Evolutionary conservation across 192 early-diverging fungal genomes (phyloP).

Genomic region (Rhizophagus clarus): DNA sequence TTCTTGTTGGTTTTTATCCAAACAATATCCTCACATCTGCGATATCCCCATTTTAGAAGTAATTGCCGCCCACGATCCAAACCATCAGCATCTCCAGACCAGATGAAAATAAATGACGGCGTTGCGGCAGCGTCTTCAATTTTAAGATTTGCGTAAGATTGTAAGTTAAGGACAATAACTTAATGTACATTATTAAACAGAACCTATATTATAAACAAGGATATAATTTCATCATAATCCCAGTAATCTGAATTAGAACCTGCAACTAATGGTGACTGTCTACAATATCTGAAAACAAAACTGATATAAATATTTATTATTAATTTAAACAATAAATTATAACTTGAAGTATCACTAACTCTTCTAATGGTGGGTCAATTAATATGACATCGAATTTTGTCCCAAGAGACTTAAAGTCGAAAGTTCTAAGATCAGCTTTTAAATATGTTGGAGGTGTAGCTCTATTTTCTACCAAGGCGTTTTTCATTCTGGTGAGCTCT

Average conservation of each 20-base stretch:
- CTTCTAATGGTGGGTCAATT: constrained; percentile 60
- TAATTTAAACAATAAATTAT: background rate
- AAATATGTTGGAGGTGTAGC: constrained; percentile 53
- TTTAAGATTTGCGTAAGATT: constrained; percentile 42
- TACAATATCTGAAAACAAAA: constrained; percentile 29
- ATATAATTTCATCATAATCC: constrained; percentile 53
- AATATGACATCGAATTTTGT: constrained; percentile 64
- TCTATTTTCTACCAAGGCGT: constrained; percentile 37
- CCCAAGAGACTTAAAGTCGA: constrained; percentile 48
- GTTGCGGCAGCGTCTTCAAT: constrained; percentile 61
- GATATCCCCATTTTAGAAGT: constrained; percentile 64
- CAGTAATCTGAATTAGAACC: constrained; percentile 37
- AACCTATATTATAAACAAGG: background rate
- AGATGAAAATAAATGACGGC: constrained; percentile 66
- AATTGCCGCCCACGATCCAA: constrained; percentile 60
- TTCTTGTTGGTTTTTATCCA: constrained; percentile 67
- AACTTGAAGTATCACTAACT: constrained; percentile 38
- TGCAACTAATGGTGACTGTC: constrained; percentile 33
- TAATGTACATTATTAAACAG: background rate
- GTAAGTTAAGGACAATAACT: constrained; percentile 10
- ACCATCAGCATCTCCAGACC: constrained; percentile 58
- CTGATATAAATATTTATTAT: background rate
- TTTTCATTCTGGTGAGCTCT: constrained; percentile 50
- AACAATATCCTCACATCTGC: constrained; percentile 66
- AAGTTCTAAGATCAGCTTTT: constrained; percentile 50